Base-by-base conservation (phyloP, 129 eudicot species). In the Helianthus tuberosus region DNA sequence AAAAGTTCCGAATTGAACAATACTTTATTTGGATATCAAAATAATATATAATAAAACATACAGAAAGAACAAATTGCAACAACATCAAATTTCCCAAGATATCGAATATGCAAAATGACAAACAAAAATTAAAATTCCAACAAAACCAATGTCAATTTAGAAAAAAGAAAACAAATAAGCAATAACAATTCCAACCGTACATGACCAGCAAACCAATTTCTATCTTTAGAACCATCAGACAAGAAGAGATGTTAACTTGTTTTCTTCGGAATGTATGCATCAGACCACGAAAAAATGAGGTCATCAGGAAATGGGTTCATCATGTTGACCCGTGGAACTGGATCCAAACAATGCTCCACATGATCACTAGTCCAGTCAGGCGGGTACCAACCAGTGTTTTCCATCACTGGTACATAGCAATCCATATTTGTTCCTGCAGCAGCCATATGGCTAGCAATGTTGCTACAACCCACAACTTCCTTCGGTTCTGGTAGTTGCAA, bases 361-460 rank as follows among this genome's bases (percentile, higher is more conserved):
- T 29, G 23, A 20, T 11, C 29, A 75, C 78, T 6, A 8, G 32
- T 55, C 82, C 83, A 80, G 27, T 80, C 88, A 1, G 72, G 16
- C 1, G 72, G 16, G 44, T 69, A 61, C 76, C 72, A 75, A 36
- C 54, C 44, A 52, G 25, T n/a, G 20, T 44, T 55, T 29, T 78
- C 76, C 62, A 73, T 20, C 64, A 49, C 46, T 15, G 75, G 70
- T 54, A 64, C 78, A 36, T 76, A 61, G 7, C 17, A 17, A 25
- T 57, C 39, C 8, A 11, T 36, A 38, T 7, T 36, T 38, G 5
- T 12, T 76, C 75, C 66, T 17, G 11, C 75, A 0, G 51, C 38
- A 61, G 43, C 20, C 46, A 43, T 43, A 57, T 15, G 3, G 9
- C 57, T 35, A 58, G 38, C 11, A 1, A 35, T 36, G 39, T 70